Evolutionary conservation across 768 basidiomycete genomes (phyloP), one percentile per base, ranked within the genome.

Genomic region (Boletus sp.): DNA sequence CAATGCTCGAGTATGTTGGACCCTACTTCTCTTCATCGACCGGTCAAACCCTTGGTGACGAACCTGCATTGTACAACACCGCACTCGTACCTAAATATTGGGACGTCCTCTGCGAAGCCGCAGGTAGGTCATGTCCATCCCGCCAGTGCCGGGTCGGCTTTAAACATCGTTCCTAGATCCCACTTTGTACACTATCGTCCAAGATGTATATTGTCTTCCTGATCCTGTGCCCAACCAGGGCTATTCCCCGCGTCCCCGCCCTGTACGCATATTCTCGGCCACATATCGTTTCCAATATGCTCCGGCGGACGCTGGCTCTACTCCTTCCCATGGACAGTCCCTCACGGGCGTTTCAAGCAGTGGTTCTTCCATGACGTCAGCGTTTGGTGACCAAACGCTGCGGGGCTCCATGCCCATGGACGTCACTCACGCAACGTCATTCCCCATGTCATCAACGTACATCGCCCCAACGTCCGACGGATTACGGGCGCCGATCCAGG

Each of bases 31-130:
- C 65, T 20, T 65, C 66, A 3, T 45, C 65, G 10, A 36, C 65
- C 1, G 73, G 73, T n/a, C 55, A 63, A 6, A 29, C 57, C 41
- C 50, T 56, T 8, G 53, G 66, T 36, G 66, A 75, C 53, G 65
- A 67, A 15, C 64, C 74, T 18, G 70, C 77, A 20, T 65, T 89
- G 33, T 89, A 90, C 71, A 81, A 77, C 56, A 85, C 84, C 4
- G 58, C 77, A 1, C 76, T 90, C 29, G 81, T 83, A 7, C 89
- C 89, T 5, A 76, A 76, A 46, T 89, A 81, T 64, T 90, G 89
- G 89, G 72, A 77, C 17, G 79, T 76, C 20, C 76, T 90, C 55
- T 80, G 80, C 52, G 73, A 77, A 59, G 80, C 80, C 51, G 59
- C 77, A 61, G 84, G 89, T 88, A 62, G 53, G 79, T 47, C 18